Base-by-base conservation (phyloP, 331 rosid genomes). In the Malus hybrid region DNA sequence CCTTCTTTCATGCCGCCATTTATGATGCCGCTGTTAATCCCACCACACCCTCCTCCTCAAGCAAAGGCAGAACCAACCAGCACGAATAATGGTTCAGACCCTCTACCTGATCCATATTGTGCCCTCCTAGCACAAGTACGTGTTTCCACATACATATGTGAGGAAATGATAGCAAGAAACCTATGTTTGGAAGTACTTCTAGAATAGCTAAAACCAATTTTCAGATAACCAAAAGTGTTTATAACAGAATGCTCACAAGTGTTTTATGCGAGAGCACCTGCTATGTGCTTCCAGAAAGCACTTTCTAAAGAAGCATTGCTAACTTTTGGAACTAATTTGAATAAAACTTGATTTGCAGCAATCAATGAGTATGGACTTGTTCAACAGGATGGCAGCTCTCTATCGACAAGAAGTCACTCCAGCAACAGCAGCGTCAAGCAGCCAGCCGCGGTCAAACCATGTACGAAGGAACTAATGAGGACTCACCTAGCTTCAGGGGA, bases 351-450 rank as follows among this genome's bases (percentile, higher is more conserved):
- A 27, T 71, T 24, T 75, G 83, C 50, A 76, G 90, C 91, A 89
- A 83, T 42, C 90, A 19, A 79, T 86, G 79, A 86, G 86, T 78
- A 81, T 87, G 90, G 93, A 91, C 33, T 27, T 91, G 5, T 75
- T 87, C 42, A 84, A 83, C 82, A 85, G 77, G 89, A 88, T 91
- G 92, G 84, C 82, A 31, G 81, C 85, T 27, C 79, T 85, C 19
- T 91, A 87, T 44, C 22, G 69, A 62, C 92, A 88, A 76, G 87
- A 85, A 74, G 78, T 83, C 60, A 79, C 71, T 81, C 84, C 73
- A 60, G 80, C 78, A 28, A 73, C 76, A 42, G 84, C 52, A 33
- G 72, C 65, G 31, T 18, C 77, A 67, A 61, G 73, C 78, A 80
- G 73, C 83, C 63, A 39, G 29, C 69, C 80, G 32, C 79, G 75